phyloP scores from a whole-genome alignment of 2,329 filamentous ascomycete species.

The Penicillium sp. region DNA sequence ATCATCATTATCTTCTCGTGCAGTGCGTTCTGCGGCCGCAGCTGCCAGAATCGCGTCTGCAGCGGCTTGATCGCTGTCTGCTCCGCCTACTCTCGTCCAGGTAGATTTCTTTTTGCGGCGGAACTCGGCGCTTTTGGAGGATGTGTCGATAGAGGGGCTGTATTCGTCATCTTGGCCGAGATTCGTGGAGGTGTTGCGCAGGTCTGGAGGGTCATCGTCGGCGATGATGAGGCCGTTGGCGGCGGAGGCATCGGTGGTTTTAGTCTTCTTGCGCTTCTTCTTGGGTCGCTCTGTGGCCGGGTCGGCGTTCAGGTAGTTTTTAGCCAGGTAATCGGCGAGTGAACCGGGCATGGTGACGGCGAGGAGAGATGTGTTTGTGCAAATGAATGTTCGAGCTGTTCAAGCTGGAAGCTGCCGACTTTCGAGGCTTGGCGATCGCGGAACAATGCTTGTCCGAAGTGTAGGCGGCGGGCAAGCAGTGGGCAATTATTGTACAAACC shows the following conservation, averaged over 20 bases:
- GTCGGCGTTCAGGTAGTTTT: slow-evolving; percentile 82
- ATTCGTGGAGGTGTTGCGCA: slow-evolving; percentile 34
- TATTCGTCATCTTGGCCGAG: slow-evolving; percentile 42
- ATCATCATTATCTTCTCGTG: slow-evolving; percentile 53
- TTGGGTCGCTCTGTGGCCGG: slow-evolving; percentile 51
- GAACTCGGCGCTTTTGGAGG: slow-evolving; percentile 55
- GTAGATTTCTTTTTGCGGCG: slow-evolving; percentile 75
- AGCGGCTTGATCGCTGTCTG: slow-evolving; percentile 57
- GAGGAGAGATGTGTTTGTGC: neutral
- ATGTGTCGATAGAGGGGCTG: slow-evolving; percentile 34
- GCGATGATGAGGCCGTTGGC: slow-evolving; percentile 47
- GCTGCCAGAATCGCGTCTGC: slow-evolving; percentile 79
- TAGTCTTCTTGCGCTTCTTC: slow-evolving; percentile 62
- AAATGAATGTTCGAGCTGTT: neutral
- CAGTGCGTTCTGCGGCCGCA: slow-evolving; percentile 69
- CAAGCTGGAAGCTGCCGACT: neutral
- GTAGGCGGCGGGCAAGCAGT: no score
- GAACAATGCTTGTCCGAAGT: slow-evolving; percentile 28
- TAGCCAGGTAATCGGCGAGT: slow-evolving; percentile 83
- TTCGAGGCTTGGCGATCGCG: slow-evolving; percentile 16
- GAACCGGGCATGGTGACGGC: slow-evolving; percentile 36
- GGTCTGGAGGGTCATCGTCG: slow-evolving; percentile 45
- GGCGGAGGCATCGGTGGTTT: slow-evolving; percentile 52
- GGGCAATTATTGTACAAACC: no score
- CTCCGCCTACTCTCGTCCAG: slow-evolving; percentile 72